Base-by-base conservation (phyloP, 1,284 basidiomycete species). In the Phylloboletellus chloephorus region DNA sequence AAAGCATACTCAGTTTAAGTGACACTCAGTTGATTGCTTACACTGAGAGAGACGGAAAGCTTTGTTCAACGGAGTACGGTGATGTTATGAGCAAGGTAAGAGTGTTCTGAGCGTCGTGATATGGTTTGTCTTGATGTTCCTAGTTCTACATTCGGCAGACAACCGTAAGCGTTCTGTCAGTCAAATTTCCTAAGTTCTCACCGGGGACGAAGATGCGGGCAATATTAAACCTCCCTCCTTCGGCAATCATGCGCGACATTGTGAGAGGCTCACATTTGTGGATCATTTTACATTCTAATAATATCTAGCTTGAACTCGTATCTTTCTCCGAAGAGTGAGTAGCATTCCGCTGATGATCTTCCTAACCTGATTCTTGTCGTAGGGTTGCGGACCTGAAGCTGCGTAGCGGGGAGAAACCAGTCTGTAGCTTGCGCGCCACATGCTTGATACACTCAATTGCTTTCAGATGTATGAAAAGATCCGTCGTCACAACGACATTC, bases 1-100 rank as follows among this genome's bases (percentile, higher is more conserved):
- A 80, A 40, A 83, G 84, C 31, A 65, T 93, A 11, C 52, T 64
- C 15, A 72, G 69, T 34, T 61, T 94, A 35, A 71, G 74, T 38
- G 59, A 76, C 26, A 73, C 73, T 2, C 66, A 81, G 37, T 64
- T 94, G 17, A 69, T 93, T 11, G 60, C 67, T n/a, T 60, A 64
- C 21, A 52, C 49, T 2, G 58, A 64, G 6, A 67, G 60, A 4
- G 60, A 64, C 11, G 69, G 67, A 17, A 60, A 53, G 13, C 58
- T 89, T 24, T 57, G 53, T 13, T 76, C 78, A 1, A 89, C 87
- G 2, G 78, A 86, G 41, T 88, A 75, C 48, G 86, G 86, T 0
- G 84, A 88, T 51, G 79, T 88, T 46, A 89, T 89, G 86, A 87
- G 82, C 74, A 87, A 82, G 70, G 86, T 82, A 39, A 30, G 67